Evolutionary conservation across 768 basidiomycete species (phyloP).

Genomic region (Tremella mesenterica): DNA sequence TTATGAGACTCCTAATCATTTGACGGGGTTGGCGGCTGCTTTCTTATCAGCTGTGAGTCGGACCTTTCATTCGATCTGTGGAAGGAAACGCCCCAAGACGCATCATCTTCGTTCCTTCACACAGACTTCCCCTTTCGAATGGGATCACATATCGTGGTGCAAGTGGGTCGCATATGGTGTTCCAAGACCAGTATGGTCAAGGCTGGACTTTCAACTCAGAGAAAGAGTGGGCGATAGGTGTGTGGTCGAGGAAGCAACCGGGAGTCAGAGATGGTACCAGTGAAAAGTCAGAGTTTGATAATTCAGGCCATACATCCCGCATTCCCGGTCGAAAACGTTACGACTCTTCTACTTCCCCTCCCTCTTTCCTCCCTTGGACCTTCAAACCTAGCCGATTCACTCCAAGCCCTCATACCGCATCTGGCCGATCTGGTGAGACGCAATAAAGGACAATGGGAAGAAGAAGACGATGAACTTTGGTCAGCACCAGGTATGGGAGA

Average conservation of each 20-base stretch:
- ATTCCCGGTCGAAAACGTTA: not conserved
- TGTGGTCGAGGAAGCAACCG: not conserved
- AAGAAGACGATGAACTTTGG: constrained; percentile 30
- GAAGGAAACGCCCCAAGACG: too few relatives aligned
- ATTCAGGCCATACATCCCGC: constrained; percentile 11
- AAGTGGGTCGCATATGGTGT: too few relatives aligned
- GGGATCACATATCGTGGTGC: too few relatives aligned
- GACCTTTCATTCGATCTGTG: too few relatives aligned
- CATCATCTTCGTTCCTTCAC: too few relatives aligned
- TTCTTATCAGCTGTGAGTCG: constrained; percentile 8
- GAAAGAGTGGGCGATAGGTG: too few relatives aligned
- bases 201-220: too few relatives aligned
- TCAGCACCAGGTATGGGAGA: constrained; percentile 24
- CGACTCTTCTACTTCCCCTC: constrained; percentile 15
- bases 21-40: constrained; percentile 28
- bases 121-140: too few relatives aligned
- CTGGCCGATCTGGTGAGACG: not conserved
- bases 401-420: not conserved
- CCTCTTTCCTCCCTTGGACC: constrained; percentile 18
- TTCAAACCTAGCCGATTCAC: not conserved
- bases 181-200: too few relatives aligned
- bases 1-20: constrained; percentile 20
- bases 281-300: not conserved
- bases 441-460: constrained; percentile 10
- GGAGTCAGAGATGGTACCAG: too few relatives aligned